Evolutionary conservation across 257 asterid genomes (phyloP), one percentile per base, ranked within the genome.

Genomic region (Eucommia ulmoides): DNA sequence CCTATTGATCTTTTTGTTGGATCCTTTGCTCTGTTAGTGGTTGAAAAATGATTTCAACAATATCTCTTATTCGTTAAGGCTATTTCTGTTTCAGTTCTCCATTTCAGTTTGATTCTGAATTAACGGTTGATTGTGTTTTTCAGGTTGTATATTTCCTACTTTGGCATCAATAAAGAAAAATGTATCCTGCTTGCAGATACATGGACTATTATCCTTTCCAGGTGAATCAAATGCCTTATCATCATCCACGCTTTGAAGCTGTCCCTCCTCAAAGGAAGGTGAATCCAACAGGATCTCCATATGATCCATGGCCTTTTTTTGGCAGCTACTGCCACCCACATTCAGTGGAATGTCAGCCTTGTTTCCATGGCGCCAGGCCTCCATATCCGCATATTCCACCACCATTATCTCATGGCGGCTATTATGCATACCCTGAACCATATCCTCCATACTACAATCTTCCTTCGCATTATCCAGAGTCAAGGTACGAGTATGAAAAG

Each of bases 241-340:
- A 45, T 56, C 59, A 22, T 48, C 66, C 72, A 12, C 68, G 60
- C 14, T 45, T 46, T 16, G 77, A 74, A 14, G 23, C 72, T 23
- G 19, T 51, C 21, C 71, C 72, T 41, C 23, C 62, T 38, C 78
- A 65, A 19, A 26, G 55, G 66, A 55, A 54, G 22, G 33, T 47
- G 23, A 56, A 60, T 62, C 71, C 65, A 0, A 42, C 56, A 38
- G 61, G 38, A 23, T 75, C 65, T 41, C 61, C 63, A 17, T 58
- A 65, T 41, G 71, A 51, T 8, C 46, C 63, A 8, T 71, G 78
- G 77, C 83, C 81, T 54, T 65, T 67, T 67, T 69, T 64, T n/a
- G 53, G 68, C 54, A 62, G 18, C 65, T 54, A 63, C 25, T 71
- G 71, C 24, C 55, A 69, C 53, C 22, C 65, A 7, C 45, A 69